A percentile compares a stretch with the other conserved stretches of the same genome.
These are phyloP conservation scores for Schizochytrium sp. DNA, from an alignment of 108 stramenopile species.

Conservation along the genomic window DNA sequence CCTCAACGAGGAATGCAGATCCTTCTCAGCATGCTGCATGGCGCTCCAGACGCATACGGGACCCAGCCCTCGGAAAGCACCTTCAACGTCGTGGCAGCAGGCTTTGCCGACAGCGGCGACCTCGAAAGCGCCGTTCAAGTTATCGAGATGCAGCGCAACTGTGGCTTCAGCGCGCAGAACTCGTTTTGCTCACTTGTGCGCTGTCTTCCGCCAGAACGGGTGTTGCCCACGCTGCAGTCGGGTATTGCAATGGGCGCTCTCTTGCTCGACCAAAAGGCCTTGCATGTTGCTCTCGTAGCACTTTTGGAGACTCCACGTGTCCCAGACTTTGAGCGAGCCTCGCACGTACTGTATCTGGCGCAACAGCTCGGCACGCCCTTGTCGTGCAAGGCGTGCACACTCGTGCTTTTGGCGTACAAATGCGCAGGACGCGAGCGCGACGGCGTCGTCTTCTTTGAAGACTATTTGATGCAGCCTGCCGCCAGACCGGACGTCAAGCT, in stretches of 20 bases:
- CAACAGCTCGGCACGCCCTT: neutral
- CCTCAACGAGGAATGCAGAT: neutral
- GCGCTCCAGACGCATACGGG: neutral
- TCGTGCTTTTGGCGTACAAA: neutral
- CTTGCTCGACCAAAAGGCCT: neutral
- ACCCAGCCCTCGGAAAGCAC: neutral
- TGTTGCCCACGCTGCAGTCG: neutral
- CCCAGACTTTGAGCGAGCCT: neutral
- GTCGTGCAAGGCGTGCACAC: neutral
- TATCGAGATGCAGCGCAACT: neutral
- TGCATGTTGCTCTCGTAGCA: neutral
- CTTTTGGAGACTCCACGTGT: neutral
- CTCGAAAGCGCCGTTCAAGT: neutral
- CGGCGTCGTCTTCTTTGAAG: neutral
- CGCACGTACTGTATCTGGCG: neutral
- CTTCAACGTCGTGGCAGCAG: neutral
- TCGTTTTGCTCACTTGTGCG: neutral
- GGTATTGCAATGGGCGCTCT: neutral
- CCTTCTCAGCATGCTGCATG: neutral
- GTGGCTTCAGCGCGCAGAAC: neutral
- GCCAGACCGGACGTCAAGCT: neutral
- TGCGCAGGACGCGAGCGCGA: neutral
- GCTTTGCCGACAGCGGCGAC: neutral
- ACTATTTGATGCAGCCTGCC: neutral
- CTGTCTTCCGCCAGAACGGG: neutral